Evolutionary conservation across 2,329 filamentous ascomycete species (phyloP).

Genomic region (Intubia oerlemansii): DNA sequence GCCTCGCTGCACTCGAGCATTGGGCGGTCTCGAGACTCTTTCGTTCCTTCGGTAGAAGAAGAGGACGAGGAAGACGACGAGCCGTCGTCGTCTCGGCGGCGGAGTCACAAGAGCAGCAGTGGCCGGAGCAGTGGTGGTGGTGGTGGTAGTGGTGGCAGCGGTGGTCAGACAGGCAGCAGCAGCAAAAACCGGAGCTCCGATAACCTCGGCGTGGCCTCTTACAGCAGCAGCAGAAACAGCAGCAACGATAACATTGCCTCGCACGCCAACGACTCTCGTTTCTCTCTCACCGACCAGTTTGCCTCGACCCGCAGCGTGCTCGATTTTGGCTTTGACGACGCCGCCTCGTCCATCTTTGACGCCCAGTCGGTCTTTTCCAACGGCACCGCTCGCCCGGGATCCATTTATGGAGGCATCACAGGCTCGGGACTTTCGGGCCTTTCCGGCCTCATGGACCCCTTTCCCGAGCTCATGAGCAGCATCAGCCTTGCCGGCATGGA

Average conservation of each 20-base stretch:
- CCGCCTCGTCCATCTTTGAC: slow-evolving; percentile 20
- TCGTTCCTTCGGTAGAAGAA: too few species aligned
- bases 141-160: background rate
- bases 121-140: too few species aligned
- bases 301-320: slow-evolving; percentile 23
- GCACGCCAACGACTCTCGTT: slow-evolving; percentile 19
- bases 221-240: background rate
- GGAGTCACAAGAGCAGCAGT: too few species aligned
- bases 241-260: slow-evolving; percentile 8
- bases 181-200: background rate
- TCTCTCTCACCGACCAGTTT: slow-evolving; percentile 26
- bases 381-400: slow-evolving; percentile 1
- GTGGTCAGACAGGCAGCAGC: background rate
- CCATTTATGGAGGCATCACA: background rate
- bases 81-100: background rate
- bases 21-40: slow-evolving; percentile 1
- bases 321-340: slow-evolving; percentile 25
- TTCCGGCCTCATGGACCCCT: slow-evolving; percentile 2
- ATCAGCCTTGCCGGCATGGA: background rate
- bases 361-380: slow-evolving; percentile 6
- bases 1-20: slow-evolving; percentile 4
- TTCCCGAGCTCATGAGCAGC: slow-evolving; percentile 2
- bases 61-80: too few species aligned
- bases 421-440: too few species aligned
- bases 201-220: background rate